Conservation (phyloP, 306 rosid genomes). For the Fagus sylvatica region DNA sequence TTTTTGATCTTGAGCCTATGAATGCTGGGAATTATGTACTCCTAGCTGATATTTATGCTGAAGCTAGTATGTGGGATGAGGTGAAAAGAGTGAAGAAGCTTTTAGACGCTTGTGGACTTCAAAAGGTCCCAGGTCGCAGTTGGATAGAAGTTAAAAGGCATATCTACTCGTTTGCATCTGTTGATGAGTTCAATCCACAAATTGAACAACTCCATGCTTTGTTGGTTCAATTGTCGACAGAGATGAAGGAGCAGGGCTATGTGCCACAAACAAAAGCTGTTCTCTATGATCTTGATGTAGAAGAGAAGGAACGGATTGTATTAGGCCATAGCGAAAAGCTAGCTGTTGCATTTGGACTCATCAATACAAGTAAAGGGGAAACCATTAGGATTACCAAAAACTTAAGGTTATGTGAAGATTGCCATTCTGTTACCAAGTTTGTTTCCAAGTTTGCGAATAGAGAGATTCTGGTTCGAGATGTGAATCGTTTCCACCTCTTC, state of each 20-base stretch:
- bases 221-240: constrained; percentile 52
- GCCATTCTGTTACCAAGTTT: constrained; percentile 83
- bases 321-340: constrained; percentile 93
- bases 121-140: constrained; percentile 79
- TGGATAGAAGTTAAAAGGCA: constrained; percentile 79
- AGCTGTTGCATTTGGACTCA: constrained; percentile 91
- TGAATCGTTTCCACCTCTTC: constrained; percentile 87
- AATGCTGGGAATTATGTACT: constrained; percentile 94
- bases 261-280: constrained; percentile 63
- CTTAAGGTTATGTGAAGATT: constrained; percentile 90
- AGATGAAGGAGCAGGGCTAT: constrained; percentile 79
- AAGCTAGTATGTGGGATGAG: constrained; percentile 68
- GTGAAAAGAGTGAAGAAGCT: constrained; percentile 69
- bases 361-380: constrained; percentile 65
- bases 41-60: constrained; percentile 77
- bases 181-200: constrained; percentile 67
- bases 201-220: constrained; percentile 70
- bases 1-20: constrained; percentile 75
- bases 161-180: constrained; percentile 67
- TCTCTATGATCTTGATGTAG: constrained; percentile 75
- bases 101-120: constrained; percentile 60
- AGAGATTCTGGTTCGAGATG: constrained; percentile 92
- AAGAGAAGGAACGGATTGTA: constrained; percentile 78
- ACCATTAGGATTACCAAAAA: constrained; percentile 80
- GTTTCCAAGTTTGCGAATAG: constrained; percentile 70